phyloP scores from a whole-genome alignment of 164 flowering plant species.

The Stephania cephalantha region DNA sequence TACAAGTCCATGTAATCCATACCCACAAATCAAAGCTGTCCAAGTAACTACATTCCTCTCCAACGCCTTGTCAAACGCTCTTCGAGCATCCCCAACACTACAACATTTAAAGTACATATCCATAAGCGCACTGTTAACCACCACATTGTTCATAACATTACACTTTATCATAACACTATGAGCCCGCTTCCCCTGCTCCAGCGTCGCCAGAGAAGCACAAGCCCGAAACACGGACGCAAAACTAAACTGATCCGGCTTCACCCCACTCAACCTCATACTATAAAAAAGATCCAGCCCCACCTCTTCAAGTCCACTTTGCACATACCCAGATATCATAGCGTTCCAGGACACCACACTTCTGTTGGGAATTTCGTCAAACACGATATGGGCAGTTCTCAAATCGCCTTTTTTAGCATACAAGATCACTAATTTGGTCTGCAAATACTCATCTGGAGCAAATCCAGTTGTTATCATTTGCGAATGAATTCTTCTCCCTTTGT shows the following conservation, averaged over 20 bases:
- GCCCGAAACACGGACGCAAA: slow-evolving; percentile 75
- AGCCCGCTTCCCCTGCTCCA: slow-evolving; percentile 59
- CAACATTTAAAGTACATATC: slow-evolving; percentile 88
- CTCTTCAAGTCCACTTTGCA: slow-evolving; percentile 53
- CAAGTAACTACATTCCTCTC: slow-evolving; percentile 67
- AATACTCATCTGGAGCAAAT: slow-evolving; percentile 42
- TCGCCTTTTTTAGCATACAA: slow-evolving; percentile 60
- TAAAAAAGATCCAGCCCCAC: slow-evolving; percentile 43
- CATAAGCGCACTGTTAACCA: slow-evolving; percentile 67
- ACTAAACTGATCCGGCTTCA: slow-evolving; percentile 67
- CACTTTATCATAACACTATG: slow-evolving; percentile 63
- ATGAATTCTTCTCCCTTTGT: slow-evolving; percentile 48
- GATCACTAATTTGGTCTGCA: slow-evolving; percentile 59
- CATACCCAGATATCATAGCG: slow-evolving; percentile 64
- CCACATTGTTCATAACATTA: slow-evolving; percentile 43
- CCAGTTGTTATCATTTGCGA: slow-evolving; percentile 65
- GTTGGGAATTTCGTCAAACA: slow-evolving; percentile 34
- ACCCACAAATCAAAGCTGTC: slow-evolving; percentile 72
- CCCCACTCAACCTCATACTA: slow-evolving; percentile 47
- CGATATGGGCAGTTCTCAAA: slow-evolving; percentile 36
- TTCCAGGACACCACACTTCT: slow-evolving; percentile 63
- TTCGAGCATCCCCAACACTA: slow-evolving; percentile 42
- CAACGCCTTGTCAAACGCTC: slow-evolving; percentile 39
- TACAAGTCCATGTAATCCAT: slow-evolving; percentile 61
- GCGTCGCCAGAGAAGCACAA: slow-evolving; percentile 51